Percentiles rank a stretch among this genome's conserved stretches.
Evolutionary conservation across 805 yeast species (phyloP).

Genomic region (Candida saitoana): DNA sequence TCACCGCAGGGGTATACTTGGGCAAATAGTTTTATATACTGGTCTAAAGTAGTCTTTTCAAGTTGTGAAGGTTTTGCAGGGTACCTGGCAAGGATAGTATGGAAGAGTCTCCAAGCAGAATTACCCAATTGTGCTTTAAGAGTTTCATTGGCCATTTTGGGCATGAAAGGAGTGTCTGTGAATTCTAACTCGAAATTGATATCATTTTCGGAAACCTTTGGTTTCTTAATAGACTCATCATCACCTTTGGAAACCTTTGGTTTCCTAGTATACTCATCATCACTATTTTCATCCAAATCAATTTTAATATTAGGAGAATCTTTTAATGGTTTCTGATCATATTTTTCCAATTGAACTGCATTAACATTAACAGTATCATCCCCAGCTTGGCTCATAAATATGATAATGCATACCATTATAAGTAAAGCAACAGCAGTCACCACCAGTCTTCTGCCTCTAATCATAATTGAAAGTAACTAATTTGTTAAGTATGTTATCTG

Average conservation of each 20-base stretch:
- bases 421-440: constrained; percentile 1
- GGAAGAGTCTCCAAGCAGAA: constrained; percentile 87
- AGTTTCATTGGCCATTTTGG: constrained; percentile 85
- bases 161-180: constrained; percentile 70
- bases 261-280: background rate
- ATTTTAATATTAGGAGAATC: background rate
- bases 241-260: background rate
- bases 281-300: background rate
- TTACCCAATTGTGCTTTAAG: constrained; percentile 80
- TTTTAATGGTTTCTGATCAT: background rate
- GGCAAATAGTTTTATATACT: constrained; percentile 71
- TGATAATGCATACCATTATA: constrained; percentile 1
- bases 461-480: background rate
- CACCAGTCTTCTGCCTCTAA: constrained; percentile 2
- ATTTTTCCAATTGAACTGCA: background rate
- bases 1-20: constrained; percentile 97
- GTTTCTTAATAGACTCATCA: background rate
- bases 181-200: constrained; percentile 9
- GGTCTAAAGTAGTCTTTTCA: constrained; percentile 59
- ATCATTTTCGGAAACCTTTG: background rate
- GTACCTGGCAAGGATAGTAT: constrained; percentile 86
- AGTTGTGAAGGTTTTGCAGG: constrained; percentile 73
- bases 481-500: background rate
- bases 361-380: constrained; percentile 2
- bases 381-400: constrained; percentile 6